Evolutionary conservation across 2,329 filamentous ascomycete species (phyloP).

Genomic region (Tolypocladium ovalisporum): DNA sequence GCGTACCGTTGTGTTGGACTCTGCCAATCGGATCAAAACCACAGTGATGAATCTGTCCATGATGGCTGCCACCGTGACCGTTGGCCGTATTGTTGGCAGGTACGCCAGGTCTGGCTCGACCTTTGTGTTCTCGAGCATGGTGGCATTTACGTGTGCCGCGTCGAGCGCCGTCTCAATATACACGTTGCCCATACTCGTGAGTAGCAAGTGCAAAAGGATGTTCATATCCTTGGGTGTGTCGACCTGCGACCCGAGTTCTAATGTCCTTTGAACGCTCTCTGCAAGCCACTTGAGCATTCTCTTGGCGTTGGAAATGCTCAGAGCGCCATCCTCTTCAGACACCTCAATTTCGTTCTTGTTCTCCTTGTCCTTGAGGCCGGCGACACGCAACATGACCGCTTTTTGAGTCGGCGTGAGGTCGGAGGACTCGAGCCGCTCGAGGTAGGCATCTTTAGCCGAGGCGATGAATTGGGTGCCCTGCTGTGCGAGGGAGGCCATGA

Average conservation of each 20-base stretch:
- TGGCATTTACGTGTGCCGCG: slow-evolving; percentile 62
- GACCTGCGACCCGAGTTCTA: slow-evolving; percentile 77
- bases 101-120: slow-evolving; percentile 81
- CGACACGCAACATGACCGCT: slow-evolving; percentile 79
- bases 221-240: slow-evolving; percentile 94
- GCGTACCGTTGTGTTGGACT: slow-evolving; percentile 80
- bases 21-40: slow-evolving; percentile 80
- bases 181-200: slow-evolving; percentile 80
- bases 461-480: slow-evolving; percentile 81
- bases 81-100: slow-evolving; percentile 65
- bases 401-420: slow-evolving; percentile 84
- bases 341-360: slow-evolving; percentile 84
- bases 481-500: slow-evolving; percentile 85
- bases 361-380: slow-evolving; percentile 66
- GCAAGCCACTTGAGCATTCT: slow-evolving; percentile 97
- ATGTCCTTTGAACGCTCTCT: slow-evolving; percentile 80
- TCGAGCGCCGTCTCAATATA: slow-evolving; percentile 58
- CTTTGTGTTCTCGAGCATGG: slow-evolving; percentile 67
- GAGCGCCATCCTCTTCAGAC: slow-evolving; percentile 74
- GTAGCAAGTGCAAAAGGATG: slow-evolving; percentile 69
- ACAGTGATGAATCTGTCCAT: slow-evolving; percentile 89
- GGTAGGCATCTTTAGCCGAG: slow-evolving; percentile 82
- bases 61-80: slow-evolving; percentile 81
- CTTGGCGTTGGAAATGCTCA: slow-evolving; percentile 83
- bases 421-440: slow-evolving; percentile 77